Base-by-base conservation (phyloP, 176 grass and related monocot genomes). In the Sorghum bicolor region DNA sequence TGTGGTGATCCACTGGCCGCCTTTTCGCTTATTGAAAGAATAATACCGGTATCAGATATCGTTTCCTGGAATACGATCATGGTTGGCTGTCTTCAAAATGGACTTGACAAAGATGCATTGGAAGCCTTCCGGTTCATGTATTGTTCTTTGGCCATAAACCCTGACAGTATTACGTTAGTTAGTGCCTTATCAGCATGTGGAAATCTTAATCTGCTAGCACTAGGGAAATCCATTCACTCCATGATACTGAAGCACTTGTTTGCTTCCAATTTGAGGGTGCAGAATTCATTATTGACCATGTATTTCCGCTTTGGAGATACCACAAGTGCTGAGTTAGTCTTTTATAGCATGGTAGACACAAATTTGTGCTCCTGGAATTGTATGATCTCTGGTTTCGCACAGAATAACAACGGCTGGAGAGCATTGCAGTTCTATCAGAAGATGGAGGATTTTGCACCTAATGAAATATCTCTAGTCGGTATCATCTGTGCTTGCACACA, bases 31-130 rank as follows among this genome's bases (percentile, higher is more conserved):
- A 85, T 94, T 16, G 37, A 89, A 74, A 83, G 45, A 53, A 72
- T 88, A 79, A 50, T 90, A 10, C 36, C 64, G 0, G 13, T 88
- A 16, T 92, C 91, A 16, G 96, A 98, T 88, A 75, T 90, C 31
- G 36, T 98, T 84, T 93, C 93, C 38, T 95, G 96, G 96, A 98
- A 98, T 69, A 95, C 93, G 20, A 72, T 88, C 72, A 93, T 98
- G 67, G 85, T 86, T 28, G 91, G 93, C 3, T 95, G 80, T 36
- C 70, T 90, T 43, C 91, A 93, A 12, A 93, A 91, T 83, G 87
- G 77, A n/a, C 80, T 58, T n/a, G 80, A 85, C 57, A 78, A 66
- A 70, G 81, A 94, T 12, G 87, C 96, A 31, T 78, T 99, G 29
- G 85, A 90, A 67, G 60, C 84, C 25, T 94, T 99, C 69, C 50